Conservation (phyloP, 176 grass and related monocot species). For the Phragmites australis region DNA sequence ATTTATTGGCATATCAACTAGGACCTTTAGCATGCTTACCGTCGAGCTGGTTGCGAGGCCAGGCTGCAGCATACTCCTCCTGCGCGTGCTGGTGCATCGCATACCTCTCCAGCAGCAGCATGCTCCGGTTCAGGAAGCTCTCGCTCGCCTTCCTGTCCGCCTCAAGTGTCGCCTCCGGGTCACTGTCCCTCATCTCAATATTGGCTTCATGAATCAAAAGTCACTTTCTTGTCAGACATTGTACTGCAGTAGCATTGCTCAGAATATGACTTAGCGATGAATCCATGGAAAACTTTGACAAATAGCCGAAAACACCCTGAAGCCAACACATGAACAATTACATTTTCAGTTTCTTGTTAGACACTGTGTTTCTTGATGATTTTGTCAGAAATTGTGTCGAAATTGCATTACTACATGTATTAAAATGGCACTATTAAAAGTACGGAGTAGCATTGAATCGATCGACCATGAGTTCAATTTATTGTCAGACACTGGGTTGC, state of each 20-base stretch:
- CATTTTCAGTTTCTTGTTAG: no score
- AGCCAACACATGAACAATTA: not conserved
- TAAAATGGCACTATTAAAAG: not conserved
- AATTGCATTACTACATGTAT: not conserved
- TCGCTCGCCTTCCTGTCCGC: conserved; percentile 46
- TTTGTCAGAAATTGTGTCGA: no score
- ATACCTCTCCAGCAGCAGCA: conserved; percentile 20
- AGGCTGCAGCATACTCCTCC: not conserved
- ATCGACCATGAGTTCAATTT: not conserved
- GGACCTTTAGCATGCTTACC: conserved; percentile 11
- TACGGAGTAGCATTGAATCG: not conserved
- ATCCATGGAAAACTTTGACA: not conserved
- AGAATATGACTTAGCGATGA: not conserved
- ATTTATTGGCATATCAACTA: not conserved
- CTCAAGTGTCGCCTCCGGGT: conserved; percentile 50
- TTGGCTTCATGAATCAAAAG: conserved; percentile 49
- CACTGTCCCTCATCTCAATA: conserved; percentile 67
- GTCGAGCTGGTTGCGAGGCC: not conserved
- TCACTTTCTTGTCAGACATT: not conserved
- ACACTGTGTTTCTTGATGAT: no score
- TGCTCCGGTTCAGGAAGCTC: conserved; percentile 36
- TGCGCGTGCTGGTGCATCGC: not conserved
- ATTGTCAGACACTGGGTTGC: not conserved
- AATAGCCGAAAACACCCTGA: not conserved
- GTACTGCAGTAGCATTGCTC: not conserved